Base-by-base conservation (phyloP, 257 asterid species). In the Solanum bulbocastanum region DNA sequence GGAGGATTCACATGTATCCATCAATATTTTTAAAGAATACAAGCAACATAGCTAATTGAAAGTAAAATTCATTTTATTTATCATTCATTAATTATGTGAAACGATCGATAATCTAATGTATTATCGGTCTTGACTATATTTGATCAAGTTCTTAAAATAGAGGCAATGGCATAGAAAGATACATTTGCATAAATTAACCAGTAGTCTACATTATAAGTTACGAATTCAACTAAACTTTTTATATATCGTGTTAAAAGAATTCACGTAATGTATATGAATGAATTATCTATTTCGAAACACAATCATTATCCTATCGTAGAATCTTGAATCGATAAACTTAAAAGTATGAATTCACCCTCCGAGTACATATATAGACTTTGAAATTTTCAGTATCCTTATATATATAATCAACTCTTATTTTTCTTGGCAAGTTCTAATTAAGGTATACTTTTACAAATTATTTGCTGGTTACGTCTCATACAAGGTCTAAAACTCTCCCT, bases 31-130 rank as follows among this genome's bases (percentile, higher is more conserved):
- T 58, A 0, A 60, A 60, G 6, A 60, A 23, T 4, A 22, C 1
- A 0, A 22, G 68, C 1, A 58, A 58, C 10, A 23, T 22, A 60
- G 6, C 6, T 10, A 23, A 60, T 23, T 23, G 6, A 60, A 60
- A 60, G 0, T 10, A 60, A 60, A 23, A 22, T 60, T 0, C 1
- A 22, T 60, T 60, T 60, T 60, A 7, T 60, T 23, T 23, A 60
- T 60, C 0, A 60, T 60, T 0, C 6, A 0, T 1, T 23, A 3
- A 16, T 52, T 2, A 58, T 58, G 6, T 60, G 18, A 46, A 0
- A 16, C 9, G 4, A 6, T 16, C 23, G 5, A 68, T 14, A 30
- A 5, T 68, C 10, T 68, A 68, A 6, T 27, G 0, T 30, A 30
- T 68, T 68, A 1, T 68, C 7, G 11, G 15, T 3, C 12, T 30